Evolutionary conservation across 805 yeast species (phyloP), one percentile per base, ranked within the genome.

Genomic region (Metschnikowia cubensis): DNA sequence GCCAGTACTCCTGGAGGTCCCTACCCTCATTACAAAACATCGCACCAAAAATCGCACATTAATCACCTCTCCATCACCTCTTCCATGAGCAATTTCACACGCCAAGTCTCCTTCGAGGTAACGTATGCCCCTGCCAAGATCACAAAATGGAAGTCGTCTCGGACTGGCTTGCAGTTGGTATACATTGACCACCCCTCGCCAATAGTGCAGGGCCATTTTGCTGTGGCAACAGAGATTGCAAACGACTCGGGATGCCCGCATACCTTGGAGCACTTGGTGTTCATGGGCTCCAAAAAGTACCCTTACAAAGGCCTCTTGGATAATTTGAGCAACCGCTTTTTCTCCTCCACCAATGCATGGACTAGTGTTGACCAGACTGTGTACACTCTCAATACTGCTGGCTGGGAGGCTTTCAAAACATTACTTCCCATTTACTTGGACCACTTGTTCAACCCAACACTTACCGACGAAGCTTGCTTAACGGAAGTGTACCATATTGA

Each of bases 401-500:
- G 98, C 8, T 91, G 97, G 96, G 89, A 88, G 50, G 98, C 97
- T 1, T 94, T 94, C 69, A 81, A 80, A 44, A 77, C 83, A 53
- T 70, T 94, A 29, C 76, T 94, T 31, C 98, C 99, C 0, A 84
- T 90, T 3, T 94, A 92, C 64, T 68, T 94, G 56, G 98, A 94
- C 63, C 98, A 94, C 64, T 68, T 94, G 21, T 66, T 90, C 42
- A 67, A 83, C 58, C 97, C 99, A 1, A 88, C 96, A 0, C 70
- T 94, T 47, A 85, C 96, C 1, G 96, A 90, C 62, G 88, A 83
- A 47, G 96, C 96, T 0, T 94, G 96, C 60, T 71, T 85, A 47
- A 94, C 99, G 1, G 99, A 94, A 65, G 98, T 94, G 7, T 89
- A 89, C 65, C 98, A 94, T 65, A 80, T 94, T 42, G 98, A 94